Conservation (phyloP, 495 filamentous ascomycete species). For the Trichoderma asperelloides region DNA sequence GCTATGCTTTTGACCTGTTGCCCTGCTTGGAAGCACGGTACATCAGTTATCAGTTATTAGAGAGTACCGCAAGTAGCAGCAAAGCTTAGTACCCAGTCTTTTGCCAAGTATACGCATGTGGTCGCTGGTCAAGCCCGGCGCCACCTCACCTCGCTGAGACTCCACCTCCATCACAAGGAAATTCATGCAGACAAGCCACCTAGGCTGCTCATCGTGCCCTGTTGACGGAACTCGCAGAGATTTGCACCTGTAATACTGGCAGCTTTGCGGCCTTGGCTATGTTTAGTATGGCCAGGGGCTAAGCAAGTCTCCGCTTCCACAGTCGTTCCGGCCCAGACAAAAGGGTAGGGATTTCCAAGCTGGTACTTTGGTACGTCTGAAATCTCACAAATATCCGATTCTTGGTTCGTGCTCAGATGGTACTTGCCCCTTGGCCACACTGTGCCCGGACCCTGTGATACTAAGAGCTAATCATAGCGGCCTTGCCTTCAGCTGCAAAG, state of each 20-base stretch:
- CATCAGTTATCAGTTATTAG: not conserved
- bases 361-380: not conserved
- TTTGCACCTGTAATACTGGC: not conserved
- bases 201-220: not conserved
- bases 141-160: not conserved
- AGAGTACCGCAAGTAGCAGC: not conserved
- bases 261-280: slow-evolving; percentile 3
- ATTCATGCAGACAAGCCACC: slow-evolving; percentile 2
- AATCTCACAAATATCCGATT: not conserved
- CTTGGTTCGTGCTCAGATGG: not conserved
- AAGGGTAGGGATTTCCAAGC: not conserved
- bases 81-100: not conserved
- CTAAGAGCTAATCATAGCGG: not conserved
- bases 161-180: not conserved
- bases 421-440: not conserved
- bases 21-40: not conserved
- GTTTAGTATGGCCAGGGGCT: not conserved
- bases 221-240: not conserved
- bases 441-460: not conserved
- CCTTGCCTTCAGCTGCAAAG: not conserved
- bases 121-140: not conserved
- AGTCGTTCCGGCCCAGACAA: not conserved
- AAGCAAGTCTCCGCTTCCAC: slow-evolving; percentile 1
- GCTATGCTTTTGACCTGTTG: not conserved
- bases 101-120: not conserved